Evolutionary conservation across 441 rosid genomes (phyloP).

Genomic region (Euphorbia celastroides): DNA sequence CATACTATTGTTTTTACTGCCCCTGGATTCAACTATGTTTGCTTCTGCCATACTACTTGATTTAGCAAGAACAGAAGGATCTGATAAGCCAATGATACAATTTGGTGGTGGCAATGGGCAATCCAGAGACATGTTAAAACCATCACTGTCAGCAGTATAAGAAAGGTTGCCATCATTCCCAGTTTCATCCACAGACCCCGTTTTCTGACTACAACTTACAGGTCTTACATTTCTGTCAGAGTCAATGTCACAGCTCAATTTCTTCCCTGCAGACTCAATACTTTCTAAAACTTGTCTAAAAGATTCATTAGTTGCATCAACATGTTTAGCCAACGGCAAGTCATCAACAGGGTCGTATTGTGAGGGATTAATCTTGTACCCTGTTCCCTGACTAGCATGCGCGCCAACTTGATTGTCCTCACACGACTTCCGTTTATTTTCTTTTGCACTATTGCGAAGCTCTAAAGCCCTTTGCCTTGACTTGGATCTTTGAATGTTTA

Average conservation of each 20-base stretch:
- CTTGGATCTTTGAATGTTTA: slow-evolving; percentile 77
- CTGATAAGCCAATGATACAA: neutral
- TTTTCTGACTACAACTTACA: slow-evolving; percentile 7
- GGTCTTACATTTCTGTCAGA: neutral
- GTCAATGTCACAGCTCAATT: neutral
- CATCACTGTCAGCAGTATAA: neutral
- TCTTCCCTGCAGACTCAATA: slow-evolving; percentile 1
- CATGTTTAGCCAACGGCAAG: slow-evolving; percentile 29
- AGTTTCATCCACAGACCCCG: neutral
- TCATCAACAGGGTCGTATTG: slow-evolving; percentile 32
- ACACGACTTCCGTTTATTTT: slow-evolving; percentile 29
- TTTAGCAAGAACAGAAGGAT: slow-evolving; percentile 6
- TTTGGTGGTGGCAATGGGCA: neutral
- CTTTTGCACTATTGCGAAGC: slow-evolving; percentile 65
- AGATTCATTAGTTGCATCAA: slow-evolving; percentile 23
- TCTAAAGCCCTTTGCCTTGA: slow-evolving; percentile 77
- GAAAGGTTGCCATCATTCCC: slow-evolving; percentile 7
- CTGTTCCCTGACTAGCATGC: slow-evolving; percentile 22
- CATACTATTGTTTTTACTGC: slow-evolving; percentile 27
- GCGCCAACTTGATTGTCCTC: slow-evolving; percentile 26
- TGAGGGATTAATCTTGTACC: slow-evolving; percentile 37
- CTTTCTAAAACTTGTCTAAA: slow-evolving; percentile 15
- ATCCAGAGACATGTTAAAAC: neutral
- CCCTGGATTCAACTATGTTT: slow-evolving; percentile 24
- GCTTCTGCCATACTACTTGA: slow-evolving; percentile 19